These are phyloP conservation scores for Pleurotus eryngii DNA, from an alignment of 768 basidiomycete species.

Conservation along the genomic window DNA sequence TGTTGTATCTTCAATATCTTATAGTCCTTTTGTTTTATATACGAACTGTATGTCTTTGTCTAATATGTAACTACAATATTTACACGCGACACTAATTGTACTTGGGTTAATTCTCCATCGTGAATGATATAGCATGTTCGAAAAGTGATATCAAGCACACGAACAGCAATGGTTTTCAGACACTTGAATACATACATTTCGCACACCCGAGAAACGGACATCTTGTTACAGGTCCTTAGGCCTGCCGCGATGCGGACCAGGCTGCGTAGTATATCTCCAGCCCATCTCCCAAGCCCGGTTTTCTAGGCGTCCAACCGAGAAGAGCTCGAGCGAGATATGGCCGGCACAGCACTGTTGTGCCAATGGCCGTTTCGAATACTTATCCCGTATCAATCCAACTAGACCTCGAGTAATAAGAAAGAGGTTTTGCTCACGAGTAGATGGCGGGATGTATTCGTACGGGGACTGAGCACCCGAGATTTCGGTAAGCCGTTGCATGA, in stretches of 20 bases:
- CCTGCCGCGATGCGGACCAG: constrained; percentile 12
- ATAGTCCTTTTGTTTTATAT: too few species aligned
- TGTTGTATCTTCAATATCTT: too few species aligned
- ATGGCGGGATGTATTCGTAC: constrained; percentile 29
- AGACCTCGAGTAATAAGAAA: not conserved
- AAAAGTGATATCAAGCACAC: too few species aligned
- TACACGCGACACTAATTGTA: too few species aligned
- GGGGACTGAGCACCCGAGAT: constrained; percentile 31
- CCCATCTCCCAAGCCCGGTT: constrained; percentile 39
- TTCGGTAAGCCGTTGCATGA: constrained; percentile 33
- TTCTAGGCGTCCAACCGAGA: constrained; percentile 41
- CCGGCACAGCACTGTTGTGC: constrained; percentile 27
- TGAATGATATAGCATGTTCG: too few species aligned
- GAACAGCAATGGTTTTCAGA: too few species aligned
- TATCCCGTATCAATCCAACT: not conserved
- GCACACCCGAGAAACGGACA: too few species aligned
- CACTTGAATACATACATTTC: too few species aligned
- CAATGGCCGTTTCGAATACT: constrained; percentile 35
- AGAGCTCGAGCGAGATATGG: constrained; percentile 38
- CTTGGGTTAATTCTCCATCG: too few species aligned
- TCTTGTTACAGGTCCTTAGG: too few species aligned
- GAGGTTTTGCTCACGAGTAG: constrained; percentile 28
- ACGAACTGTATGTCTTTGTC: too few species aligned
- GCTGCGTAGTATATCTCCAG: constrained; percentile 38
- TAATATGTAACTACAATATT: too few species aligned